These are phyloP conservation scores for Neoscytalidium dimidiatum DNA, from an alignment of 2,329 filamentous ascomycete species.

Conservation along the genomic window DNA sequence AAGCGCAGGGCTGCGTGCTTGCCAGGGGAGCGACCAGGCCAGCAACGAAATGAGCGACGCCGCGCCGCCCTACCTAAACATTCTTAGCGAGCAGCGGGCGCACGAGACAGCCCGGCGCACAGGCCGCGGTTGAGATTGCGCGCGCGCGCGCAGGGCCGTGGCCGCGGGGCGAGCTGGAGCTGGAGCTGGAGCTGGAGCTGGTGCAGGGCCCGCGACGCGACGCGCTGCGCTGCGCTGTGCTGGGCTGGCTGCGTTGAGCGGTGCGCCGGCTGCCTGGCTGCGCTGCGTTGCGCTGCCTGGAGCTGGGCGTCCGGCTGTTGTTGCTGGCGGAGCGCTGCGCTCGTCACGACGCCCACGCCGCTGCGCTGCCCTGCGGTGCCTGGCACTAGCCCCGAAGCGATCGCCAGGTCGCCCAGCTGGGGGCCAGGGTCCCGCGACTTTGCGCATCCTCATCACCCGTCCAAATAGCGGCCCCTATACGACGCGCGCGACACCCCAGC, in stretches of 20 bases:
- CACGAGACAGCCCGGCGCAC: conserved; percentile 12
- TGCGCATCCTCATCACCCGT: conserved; percentile 10
- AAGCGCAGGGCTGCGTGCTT: not conserved
- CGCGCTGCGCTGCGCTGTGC: no score
- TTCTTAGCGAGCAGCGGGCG: conserved; percentile 12
- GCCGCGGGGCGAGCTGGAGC: no score
- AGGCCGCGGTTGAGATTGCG: conserved; percentile 9
- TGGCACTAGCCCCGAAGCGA: not conserved
- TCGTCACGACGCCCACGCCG: not conserved
- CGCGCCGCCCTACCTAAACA: conserved; percentile 11
- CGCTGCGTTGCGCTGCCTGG: no score
- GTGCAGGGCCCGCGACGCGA: no score
- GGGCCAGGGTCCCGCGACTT: not conserved
- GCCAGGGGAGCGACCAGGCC: not conserved
- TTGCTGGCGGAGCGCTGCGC: not conserved
- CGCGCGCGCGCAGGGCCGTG: not conserved
- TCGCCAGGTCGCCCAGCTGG: not conserved
- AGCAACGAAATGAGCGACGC: conserved; percentile 11
- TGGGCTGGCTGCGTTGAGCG: no score
- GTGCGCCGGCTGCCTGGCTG: no score
- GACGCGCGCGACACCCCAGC: not conserved
- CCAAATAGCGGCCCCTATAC: conserved; percentile 12
- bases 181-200: no score
- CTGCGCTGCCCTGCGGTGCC: not conserved
- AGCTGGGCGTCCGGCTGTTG: not conserved